Conservation (phyloP, 805 yeast genomes). For the Hanseniaspora pseudoguilliermondii region DNA sequence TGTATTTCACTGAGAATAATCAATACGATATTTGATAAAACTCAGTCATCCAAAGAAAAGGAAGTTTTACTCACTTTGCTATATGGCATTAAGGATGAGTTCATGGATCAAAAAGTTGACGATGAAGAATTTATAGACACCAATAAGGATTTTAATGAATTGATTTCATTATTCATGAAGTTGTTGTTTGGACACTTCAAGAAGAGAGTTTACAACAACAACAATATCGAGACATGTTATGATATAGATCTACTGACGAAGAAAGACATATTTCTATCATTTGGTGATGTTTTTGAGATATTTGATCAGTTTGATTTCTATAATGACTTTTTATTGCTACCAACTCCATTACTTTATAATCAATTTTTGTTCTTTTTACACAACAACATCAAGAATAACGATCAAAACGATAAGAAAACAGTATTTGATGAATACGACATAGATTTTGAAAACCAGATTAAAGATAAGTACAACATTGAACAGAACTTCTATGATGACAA, state of each 20-base stretch:
- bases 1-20: constrained; percentile 5
- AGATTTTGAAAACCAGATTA: neutral
- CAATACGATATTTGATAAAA: constrained; percentile 4
- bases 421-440: neutral
- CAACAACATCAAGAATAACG: neutral
- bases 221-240: neutral
- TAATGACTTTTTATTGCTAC: constrained; percentile 6
- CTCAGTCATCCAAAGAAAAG: constrained; percentile 2
- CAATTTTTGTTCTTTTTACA: constrained; percentile 11
- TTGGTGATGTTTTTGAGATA: constrained; percentile 9
- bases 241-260: neutral
- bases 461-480: neutral
- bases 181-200: constrained; percentile 7
- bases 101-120: neutral
- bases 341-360: constrained; percentile 9
- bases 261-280: constrained; percentile 9
- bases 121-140: neutral
- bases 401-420: neutral
- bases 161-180: constrained; percentile 1
- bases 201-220: constrained; percentile 3
- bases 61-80: constrained; percentile 1
- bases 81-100: constrained; percentile 9
- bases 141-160: neutral
- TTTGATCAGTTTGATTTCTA: constrained; percentile 4
- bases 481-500: neutral